Base-by-base conservation (phyloP, 2,329 filamentous ascomycete genomes). In the Apiospora marii region DNA sequence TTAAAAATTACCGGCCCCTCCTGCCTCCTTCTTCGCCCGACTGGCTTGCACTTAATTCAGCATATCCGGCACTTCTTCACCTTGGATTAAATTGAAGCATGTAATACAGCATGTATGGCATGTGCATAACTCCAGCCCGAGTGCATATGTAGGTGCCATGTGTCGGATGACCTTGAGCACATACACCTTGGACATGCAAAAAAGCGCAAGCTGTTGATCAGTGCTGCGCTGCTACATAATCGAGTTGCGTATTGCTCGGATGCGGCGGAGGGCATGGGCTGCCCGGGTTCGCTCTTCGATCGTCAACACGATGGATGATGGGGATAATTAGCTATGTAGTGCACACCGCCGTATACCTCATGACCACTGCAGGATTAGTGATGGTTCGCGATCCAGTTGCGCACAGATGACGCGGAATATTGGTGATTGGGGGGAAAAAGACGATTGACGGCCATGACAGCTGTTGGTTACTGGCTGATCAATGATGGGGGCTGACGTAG, bases 401-500 rank as follows among this genome's bases (percentile, higher is more conserved):
- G 58, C 58, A 64, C 34, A 64, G 19, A 64, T 64, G 58, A 64
- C 58, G 58, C 58, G 10, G 8, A 22, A 37, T 30, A 34, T 61
- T 34, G 30, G 53, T 12, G 14, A 44, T 44, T 44, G 16, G 46
- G n/a, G 46, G 16, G 16, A 8, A 22, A 22, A 22, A 3, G 30
- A 30, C 14, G 16, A 49, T n/a, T 12, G 37, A 41, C 46, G 22
- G 30, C 53, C 53, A 61, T 37, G 51, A 30, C 51, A 61, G 53
- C 53, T 61, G 53, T 22, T 19, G 16, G 53, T 61, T 37, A n/a
- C 34, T 48, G 46, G 27, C 5, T 30, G 27, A 34, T 37, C 27
- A 61, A 61, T 61, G 53, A 61, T 61, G 30, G 30, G 34, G 19
- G 58, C 58, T 64, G 58, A 64, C 58, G 34, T 64, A 64, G 58